phyloP scores from a whole-genome alignment of 139 green algal genomes.

The Chlorella sp. region DNA sequence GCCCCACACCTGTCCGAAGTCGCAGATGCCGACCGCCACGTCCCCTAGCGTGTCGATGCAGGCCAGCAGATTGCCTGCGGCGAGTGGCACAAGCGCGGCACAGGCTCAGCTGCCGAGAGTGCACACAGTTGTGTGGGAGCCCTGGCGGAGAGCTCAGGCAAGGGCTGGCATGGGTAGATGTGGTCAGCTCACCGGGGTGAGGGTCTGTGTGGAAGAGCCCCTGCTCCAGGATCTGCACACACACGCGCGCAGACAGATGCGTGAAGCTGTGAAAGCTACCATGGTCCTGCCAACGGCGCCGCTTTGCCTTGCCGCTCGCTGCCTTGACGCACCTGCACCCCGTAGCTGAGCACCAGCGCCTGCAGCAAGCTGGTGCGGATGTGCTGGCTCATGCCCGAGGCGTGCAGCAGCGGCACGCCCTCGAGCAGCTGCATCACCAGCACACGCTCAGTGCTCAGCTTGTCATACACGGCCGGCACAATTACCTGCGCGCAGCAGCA shows the following conservation, averaged over 20 bases:
- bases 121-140: no score
- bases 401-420: conserved; percentile 34
- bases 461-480: neutral
- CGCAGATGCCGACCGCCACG: conserved; percentile 27
- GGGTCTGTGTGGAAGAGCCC: conserved; percentile 49
- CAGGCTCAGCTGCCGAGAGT: no score
- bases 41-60: neutral
- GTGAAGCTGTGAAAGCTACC: no score
- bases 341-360: conserved; percentile 14
- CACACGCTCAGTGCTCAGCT: conserved; percentile 5
- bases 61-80: conserved; percentile 16
- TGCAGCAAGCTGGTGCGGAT: conserved; percentile 1
- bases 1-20: conserved; percentile 41
- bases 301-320: no score
- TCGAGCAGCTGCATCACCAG: conserved; percentile 25
- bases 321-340: conserved; percentile 1
- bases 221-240: conserved; percentile 36
- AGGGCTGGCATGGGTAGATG: no score
- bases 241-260: neutral
- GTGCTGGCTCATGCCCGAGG: conserved; percentile 17
- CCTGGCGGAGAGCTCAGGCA: no score
- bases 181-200: no score
- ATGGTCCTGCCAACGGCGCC: no score
- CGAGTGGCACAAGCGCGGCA: no score
- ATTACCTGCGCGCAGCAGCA: no score